These are phyloP conservation scores for Apophysomyces elegans DNA, from an alignment of 371 early-diverging fungal genomes.

Conservation along the genomic window DNA sequence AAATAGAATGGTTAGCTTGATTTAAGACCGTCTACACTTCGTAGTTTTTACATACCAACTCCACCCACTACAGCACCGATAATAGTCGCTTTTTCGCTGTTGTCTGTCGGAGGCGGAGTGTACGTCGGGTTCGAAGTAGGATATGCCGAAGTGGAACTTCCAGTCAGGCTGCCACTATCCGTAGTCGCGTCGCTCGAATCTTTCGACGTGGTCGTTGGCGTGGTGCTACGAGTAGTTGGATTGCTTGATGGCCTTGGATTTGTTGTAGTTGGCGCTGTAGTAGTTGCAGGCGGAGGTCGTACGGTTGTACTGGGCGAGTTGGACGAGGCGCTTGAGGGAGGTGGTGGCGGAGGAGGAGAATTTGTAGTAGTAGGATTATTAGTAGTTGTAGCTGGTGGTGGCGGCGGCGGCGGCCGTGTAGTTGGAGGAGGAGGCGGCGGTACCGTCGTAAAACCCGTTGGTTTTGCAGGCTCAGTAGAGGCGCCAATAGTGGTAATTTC, in stretches of 20 bases:
- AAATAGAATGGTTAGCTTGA: neutral
- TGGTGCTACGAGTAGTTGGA: neutral
- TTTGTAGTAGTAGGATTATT: neutral
- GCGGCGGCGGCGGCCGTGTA: neutral
- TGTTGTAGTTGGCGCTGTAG: conserved; percentile 9
- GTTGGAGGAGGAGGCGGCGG: neutral
- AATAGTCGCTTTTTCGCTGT: neutral
- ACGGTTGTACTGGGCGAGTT: neutral
- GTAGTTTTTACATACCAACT: conserved; percentile 35
- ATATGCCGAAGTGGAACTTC: neutral
- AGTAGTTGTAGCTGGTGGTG: neutral
- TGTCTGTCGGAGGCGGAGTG: neutral
- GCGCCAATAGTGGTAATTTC: neutral
- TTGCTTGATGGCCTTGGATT: conserved; percentile 13
- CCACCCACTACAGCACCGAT: conserved; percentile 45
- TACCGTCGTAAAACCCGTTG: neutral
- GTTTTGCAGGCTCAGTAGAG: neutral
- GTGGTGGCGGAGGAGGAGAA: conserved; percentile 8
- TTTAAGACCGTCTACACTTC: conserved; percentile 1
- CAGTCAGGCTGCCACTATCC: neutral
- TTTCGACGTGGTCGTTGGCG: conserved; percentile 1
- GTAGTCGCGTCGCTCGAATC: neutral
- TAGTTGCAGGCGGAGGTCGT: conserved; percentile 6
- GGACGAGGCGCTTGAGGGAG: conserved; percentile 3
- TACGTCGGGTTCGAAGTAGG: conserved; percentile 1